Percentiles rank a stretch among this genome's conserved stretches.
These are phyloP conservation scores for Fragilariopsis cylindrus DNA, from an alignment of 108 stramenopile species.

Conservation along the genomic window DNA sequence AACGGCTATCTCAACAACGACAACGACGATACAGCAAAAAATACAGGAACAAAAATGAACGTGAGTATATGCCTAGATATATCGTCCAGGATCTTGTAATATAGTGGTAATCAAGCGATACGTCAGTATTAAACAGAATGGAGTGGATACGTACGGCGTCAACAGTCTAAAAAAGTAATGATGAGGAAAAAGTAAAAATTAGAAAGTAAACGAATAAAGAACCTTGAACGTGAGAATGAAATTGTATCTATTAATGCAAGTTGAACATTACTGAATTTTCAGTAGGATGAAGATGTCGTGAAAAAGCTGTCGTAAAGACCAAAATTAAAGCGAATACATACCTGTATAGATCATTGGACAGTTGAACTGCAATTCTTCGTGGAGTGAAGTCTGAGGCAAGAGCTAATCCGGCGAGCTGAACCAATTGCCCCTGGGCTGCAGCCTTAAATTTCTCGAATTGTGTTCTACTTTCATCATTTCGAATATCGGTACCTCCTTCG, in stretches of 20 bases:
- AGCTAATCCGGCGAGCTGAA: conserved; percentile 72
- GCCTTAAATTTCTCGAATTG: conserved; percentile 68
- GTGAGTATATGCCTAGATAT: neutral
- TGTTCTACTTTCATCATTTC: conserved; percentile 15
- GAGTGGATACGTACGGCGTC: conserved; percentile 38
- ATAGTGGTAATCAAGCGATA: neutral
- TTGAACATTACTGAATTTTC: too few species aligned
- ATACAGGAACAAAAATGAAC: neutral
- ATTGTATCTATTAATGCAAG: neutral
- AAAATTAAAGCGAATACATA: conserved; percentile 19
- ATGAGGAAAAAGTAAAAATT: conserved; percentile 1
- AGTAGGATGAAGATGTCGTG: too few species aligned
- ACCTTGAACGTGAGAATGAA: neutral
- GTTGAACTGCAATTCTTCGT: conserved; percentile 67
- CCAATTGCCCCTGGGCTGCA: conserved; percentile 63
- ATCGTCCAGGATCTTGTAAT: too few species aligned
- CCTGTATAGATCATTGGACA: conserved; percentile 80
- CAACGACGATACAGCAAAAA: neutral
- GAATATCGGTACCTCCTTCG: conserved; percentile 14
- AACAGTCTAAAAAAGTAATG: conserved; percentile 36
- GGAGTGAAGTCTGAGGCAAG: conserved; percentile 73
- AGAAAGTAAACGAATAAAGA: neutral
- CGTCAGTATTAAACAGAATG: neutral
- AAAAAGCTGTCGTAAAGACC: neutral
- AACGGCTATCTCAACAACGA: neutral